Evolutionary conservation across 2,329 filamentous ascomycete species (phyloP).

Genomic region (Claviceps pusilla): DNA sequence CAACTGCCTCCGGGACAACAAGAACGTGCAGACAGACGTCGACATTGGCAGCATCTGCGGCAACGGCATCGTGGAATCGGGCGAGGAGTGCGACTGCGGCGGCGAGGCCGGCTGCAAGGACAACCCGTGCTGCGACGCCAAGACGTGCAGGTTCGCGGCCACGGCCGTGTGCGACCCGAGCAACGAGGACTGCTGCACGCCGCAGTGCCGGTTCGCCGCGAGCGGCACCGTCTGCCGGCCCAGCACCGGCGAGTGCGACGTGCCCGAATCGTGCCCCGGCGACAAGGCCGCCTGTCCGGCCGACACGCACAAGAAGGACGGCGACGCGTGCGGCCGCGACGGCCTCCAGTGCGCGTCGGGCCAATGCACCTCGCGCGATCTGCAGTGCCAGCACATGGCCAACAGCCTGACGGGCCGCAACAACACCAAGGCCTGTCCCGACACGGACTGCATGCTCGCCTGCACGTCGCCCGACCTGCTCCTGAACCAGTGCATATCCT

Average conservation of each 20-base stretch:
- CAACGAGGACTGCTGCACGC: slow-evolving; percentile 70
- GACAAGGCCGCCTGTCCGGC: slow-evolving; percentile 55
- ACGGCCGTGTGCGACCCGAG: slow-evolving; percentile 63
- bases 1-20: slow-evolving; percentile 71
- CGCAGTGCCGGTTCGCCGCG: slow-evolving; percentile 49
- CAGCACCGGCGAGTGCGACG: slow-evolving; percentile 70
- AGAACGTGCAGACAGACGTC: slow-evolving; percentile 63
- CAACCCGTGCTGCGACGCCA: slow-evolving; percentile 72
- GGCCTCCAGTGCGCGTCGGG: slow-evolving; percentile 72
- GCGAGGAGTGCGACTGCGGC: slow-evolving; percentile 93
- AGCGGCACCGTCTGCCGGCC: slow-evolving; percentile 63
- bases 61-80: slow-evolving; percentile 89
- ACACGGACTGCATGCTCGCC: slow-evolving; percentile 52
- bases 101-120: slow-evolving; percentile 53
- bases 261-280: slow-evolving; percentile 69
- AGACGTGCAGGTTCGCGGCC: slow-evolving; percentile 69
- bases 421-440: slow-evolving; percentile 62
- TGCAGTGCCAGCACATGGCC: slow-evolving; percentile 77
- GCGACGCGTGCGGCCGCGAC: slow-evolving; percentile 47
- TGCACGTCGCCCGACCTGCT: slow-evolving; percentile 60
- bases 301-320: slow-evolving; percentile 57
- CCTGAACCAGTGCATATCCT: slow-evolving; percentile 49
- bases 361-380: slow-evolving; percentile 83
- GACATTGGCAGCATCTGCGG: slow-evolving; percentile 78
- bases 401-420: slow-evolving; percentile 58